Conservation (phyloP, 148 eudicot genomes). For the Silene latifolia region DNA sequence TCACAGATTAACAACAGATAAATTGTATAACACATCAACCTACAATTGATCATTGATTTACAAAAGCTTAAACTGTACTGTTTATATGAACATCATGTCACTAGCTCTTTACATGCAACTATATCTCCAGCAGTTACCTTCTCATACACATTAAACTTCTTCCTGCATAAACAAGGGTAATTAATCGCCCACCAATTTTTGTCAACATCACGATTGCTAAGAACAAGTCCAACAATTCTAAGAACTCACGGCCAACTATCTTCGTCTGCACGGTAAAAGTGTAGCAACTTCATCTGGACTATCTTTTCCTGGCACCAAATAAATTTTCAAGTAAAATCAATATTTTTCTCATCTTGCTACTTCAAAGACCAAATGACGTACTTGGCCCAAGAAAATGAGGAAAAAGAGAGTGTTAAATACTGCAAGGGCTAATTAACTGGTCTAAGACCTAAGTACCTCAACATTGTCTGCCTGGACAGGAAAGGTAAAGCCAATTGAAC, state of each 20-base stretch:
- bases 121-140: background rate
- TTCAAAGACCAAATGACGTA: background rate
- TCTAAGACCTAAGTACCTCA: constrained; percentile 46
- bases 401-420: background rate
- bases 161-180: background rate
- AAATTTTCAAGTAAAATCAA: constrained; percentile 4
- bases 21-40: background rate
- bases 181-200: background rate
- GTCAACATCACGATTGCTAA: background rate
- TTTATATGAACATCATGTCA: constrained; percentile 7
- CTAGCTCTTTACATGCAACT: constrained; percentile 8
- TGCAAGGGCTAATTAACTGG: background rate
- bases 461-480: constrained; percentile 35
- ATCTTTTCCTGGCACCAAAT: constrained; percentile 45
- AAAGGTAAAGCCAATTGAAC: constrained; percentile 74
- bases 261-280: constrained; percentile 54
- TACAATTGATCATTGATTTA: constrained; percentile 7
- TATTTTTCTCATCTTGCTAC: background rate
- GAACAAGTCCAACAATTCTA: background rate
- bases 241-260: constrained; percentile 26
- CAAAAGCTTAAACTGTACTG: background rate
- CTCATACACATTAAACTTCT: background rate
- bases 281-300: constrained; percentile 49
- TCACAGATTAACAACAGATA: background rate
- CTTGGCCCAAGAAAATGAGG: background rate